A percentile compares a stretch with the other conserved stretches of the same genome.
phyloP scores from a whole-genome alignment of 2,329 filamentous ascomycete species.

The Epichloe gansuensis region DNA sequence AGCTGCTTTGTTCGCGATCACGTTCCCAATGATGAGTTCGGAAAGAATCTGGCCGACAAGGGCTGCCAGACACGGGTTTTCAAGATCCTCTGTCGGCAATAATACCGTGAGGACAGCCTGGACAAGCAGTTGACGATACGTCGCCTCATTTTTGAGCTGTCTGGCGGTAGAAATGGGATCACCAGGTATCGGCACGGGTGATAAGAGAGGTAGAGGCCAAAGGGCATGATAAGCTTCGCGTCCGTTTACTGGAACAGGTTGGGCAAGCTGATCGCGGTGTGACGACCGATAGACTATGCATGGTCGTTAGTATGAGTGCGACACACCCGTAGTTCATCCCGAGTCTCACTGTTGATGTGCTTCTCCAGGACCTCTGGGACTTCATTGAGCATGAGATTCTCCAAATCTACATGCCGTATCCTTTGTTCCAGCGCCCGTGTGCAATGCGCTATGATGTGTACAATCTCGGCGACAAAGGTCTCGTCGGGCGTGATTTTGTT shows the following conservation, averaged over 20 bases:
- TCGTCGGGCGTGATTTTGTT: conserved; percentile 82
- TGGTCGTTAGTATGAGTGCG: background rate
- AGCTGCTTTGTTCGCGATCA: conserved; percentile 65
- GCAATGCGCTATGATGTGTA: conserved; percentile 86
- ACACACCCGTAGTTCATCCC: too few relatives aligned
- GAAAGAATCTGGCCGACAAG: conserved; percentile 80
- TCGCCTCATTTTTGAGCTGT: conserved; percentile 64
- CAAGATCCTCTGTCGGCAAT: conserved; percentile 81
- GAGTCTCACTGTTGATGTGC: conserved; percentile 58
- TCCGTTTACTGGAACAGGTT: conserved; percentile 47
- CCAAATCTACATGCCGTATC: conserved; percentile 67
- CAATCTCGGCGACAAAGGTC: conserved; percentile 72
- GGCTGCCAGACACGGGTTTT: conserved; percentile 72
- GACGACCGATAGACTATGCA: conserved; percentile 59
- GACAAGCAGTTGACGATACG: conserved; percentile 80
- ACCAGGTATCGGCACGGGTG: conserved; percentile 53
- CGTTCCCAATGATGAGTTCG: conserved; percentile 76
- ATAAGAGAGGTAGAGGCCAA: conserved; percentile 67
- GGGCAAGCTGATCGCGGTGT: conserved; percentile 41
- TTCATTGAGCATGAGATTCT: conserved; percentile 75
- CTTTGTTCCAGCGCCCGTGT: conserved; percentile 80
- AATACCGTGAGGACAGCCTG: conserved; percentile 71
- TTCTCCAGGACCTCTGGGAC: conserved; percentile 67
- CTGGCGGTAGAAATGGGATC: conserved; percentile 37
- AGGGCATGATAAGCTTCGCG: conserved; percentile 72